Percentiles rank a stretch among this genome's conserved stretches.
Conservation (phyloP, 139 green algal genomes). For the Edaphochlamys debaryana region DNA sequence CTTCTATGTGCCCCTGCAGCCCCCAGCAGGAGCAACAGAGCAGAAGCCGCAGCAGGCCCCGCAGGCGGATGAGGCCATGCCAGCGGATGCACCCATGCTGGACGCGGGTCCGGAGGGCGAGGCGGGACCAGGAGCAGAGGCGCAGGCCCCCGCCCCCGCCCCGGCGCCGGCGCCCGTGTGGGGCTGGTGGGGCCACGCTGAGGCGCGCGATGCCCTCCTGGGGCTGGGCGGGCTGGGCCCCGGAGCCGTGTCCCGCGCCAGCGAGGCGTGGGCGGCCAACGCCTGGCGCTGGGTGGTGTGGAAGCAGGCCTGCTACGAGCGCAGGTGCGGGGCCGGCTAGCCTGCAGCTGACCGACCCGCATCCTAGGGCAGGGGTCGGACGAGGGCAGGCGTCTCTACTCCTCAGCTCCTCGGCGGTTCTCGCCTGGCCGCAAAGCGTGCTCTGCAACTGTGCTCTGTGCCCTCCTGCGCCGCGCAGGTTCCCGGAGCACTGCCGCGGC, state of each 20-base stretch:
- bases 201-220: slow-evolving; percentile 24
- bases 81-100: neutral
- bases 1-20: neutral
- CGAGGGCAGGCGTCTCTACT: slow-evolving; percentile 61
- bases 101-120: neutral
- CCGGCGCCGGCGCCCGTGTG: neutral
- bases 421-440: neutral
- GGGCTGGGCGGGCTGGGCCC: neutral
- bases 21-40: neutral
- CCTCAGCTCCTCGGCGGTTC: slow-evolving; percentile 2
- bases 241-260: slow-evolving; percentile 26
- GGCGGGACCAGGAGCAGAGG: too few relatives aligned
- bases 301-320: slow-evolving; percentile 75
- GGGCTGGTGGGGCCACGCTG: slow-evolving; percentile 24
- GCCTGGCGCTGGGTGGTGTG: slow-evolving; percentile 79
- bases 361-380: neutral
- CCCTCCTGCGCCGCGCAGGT: neutral
- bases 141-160: neutral
- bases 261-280: slow-evolving; percentile 69
- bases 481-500: slow-evolving; percentile 26
- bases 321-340: slow-evolving; percentile 50
- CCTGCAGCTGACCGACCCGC: slow-evolving; percentile 48
- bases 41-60: neutral
- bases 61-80: neutral
- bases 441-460: neutral